Evolutionary conservation across 2,329 filamentous ascomycete genomes (phyloP).

Genomic region (Lachnellula suecica): DNA sequence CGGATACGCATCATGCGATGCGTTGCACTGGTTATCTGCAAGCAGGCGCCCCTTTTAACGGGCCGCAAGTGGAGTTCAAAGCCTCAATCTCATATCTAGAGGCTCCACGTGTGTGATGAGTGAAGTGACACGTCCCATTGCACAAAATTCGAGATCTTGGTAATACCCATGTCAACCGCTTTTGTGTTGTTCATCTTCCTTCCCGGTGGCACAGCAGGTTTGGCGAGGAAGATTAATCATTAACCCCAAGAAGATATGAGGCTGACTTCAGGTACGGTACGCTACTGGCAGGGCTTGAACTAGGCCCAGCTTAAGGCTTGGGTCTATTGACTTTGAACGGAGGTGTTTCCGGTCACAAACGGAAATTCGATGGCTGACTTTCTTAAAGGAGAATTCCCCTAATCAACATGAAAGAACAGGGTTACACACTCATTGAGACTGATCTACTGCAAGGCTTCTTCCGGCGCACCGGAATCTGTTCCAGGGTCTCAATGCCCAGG

Average conservation of each 20-base stretch:
- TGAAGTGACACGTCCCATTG: slow-evolving; percentile 23
- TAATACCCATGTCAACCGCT: slow-evolving; percentile 4
- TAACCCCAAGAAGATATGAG: too few relatives aligned
- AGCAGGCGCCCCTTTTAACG: neutral
- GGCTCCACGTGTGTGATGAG: slow-evolving; percentile 9
- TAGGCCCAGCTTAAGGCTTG: neutral
- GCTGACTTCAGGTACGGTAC: neutral
- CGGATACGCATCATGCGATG: slow-evolving; percentile 4
- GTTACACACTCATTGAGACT: neutral
- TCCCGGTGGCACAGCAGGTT: neutral
- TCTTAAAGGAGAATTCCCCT: neutral
- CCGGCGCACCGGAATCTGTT: slow-evolving; percentile 14
- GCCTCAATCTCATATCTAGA: slow-evolving; percentile 4
- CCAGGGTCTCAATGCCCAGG: slow-evolving; percentile 8
- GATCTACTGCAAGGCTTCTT: slow-evolving; percentile 16
- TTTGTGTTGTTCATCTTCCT: slow-evolving; percentile 4
- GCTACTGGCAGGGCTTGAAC: neutral
- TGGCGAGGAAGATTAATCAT: neutral
- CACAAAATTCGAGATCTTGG: slow-evolving; percentile 18
- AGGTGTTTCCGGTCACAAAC: neutral
- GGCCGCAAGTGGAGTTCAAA: neutral
- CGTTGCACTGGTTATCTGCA: neutral
- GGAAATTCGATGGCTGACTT: too few relatives aligned
- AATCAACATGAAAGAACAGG: neutral
- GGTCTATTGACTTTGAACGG: neutral